Conservation (phyloP, 2,329 filamentous ascomycete genomes). For the Parasarocladium wereldwijsianum region DNA sequence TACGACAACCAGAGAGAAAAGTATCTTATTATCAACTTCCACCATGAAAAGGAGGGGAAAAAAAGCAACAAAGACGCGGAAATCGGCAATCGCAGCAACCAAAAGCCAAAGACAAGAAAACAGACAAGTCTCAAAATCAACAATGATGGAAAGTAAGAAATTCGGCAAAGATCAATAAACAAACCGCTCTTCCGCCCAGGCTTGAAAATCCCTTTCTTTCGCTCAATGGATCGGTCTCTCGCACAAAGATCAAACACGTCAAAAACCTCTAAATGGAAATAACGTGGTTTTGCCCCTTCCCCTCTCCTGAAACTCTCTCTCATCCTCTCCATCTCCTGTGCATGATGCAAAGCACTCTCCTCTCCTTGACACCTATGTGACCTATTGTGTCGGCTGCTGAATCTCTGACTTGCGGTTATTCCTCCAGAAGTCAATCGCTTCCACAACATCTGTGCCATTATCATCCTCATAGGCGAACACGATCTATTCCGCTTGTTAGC, state of each 20-base stretch:
- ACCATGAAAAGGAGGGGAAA: too few species aligned
- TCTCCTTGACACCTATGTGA: background rate
- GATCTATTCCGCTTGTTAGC: conserved; percentile 44
- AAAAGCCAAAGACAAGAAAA: too few species aligned
- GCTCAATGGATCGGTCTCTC: background rate
- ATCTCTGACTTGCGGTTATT: conserved; percentile 37
- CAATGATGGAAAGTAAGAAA: too few species aligned
- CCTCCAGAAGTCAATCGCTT: conserved; percentile 94
- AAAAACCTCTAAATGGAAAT: too few species aligned
- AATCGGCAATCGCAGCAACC: too few species aligned
- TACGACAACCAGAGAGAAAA: too few species aligned
- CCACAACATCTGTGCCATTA: conserved; percentile 79
- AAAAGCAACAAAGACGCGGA: too few species aligned
- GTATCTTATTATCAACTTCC: too few species aligned
- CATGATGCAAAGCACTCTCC: conserved; percentile 1
- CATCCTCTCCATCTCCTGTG: background rate
- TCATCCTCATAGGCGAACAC: conserved; percentile 97
- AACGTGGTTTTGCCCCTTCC: too few species aligned
- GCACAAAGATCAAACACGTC: background rate
- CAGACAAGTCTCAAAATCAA: too few species aligned
- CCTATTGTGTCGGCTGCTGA: conserved; percentile 10
- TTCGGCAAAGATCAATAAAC: background rate
- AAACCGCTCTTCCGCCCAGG: background rate
- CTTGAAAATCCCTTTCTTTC: background rate
- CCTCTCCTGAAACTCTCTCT: background rate